A percentile compares a stretch with the other conserved stretches of the same genome.
Evolutionary conservation across 768 basidiomycete genomes (phyloP).

Genomic region (Rhizopogon rudus): DNA sequence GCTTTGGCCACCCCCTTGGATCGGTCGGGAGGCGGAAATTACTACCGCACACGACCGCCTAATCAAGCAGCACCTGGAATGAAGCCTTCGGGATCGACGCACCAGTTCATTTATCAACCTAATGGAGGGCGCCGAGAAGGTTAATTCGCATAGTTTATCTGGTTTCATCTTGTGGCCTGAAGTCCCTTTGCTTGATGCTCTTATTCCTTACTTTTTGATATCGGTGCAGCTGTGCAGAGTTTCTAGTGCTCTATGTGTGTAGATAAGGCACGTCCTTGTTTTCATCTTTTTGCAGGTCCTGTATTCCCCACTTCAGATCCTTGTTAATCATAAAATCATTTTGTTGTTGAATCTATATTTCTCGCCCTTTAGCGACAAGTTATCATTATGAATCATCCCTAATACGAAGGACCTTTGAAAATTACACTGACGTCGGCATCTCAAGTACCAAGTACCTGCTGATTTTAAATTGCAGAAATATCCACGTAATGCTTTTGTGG

Average conservation of each 20-base stretch:
- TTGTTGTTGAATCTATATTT: background rate
- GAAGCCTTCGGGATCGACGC: constrained; percentile 24
- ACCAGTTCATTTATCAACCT: constrained; percentile 44
- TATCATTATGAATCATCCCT: too few relatives aligned
- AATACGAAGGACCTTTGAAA: too few relatives aligned
- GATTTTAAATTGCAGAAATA: too few relatives aligned
- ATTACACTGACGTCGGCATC: too few relatives aligned
- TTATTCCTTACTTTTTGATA: background rate
- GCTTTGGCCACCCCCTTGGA: constrained; percentile 33
- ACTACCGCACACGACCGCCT: constrained; percentile 52
- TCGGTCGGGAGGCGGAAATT: constrained; percentile 26
- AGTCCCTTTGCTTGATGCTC: background rate
- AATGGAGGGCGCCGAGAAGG: constrained; percentile 31
- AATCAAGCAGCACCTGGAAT: constrained; percentile 17
- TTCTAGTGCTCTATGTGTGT: background rate
- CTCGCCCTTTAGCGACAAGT: too few relatives aligned
- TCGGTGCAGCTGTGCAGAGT: background rate
- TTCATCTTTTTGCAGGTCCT: background rate
- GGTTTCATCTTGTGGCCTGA: background rate
- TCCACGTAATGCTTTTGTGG: too few relatives aligned
- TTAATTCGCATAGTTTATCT: constrained; percentile 6
- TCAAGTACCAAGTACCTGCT: too few relatives aligned
- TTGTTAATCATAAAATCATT: background rate
- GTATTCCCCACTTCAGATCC: background rate
- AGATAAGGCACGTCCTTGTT: background rate